These are phyloP conservation scores for Astraeus odoratus DNA, from an alignment of 768 basidiomycete species.

Conservation along the genomic window DNA sequence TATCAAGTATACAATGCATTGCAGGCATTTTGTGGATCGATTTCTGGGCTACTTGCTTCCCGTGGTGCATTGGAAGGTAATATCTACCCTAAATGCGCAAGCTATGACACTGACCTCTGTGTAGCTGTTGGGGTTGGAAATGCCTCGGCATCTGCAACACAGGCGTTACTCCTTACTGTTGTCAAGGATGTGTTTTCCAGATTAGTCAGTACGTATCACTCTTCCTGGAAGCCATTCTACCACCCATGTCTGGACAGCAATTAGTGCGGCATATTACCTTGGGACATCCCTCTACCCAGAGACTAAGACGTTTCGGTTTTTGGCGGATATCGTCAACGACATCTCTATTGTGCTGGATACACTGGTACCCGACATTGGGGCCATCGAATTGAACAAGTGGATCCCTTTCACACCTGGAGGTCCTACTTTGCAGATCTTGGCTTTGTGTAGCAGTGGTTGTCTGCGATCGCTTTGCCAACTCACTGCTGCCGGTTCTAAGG, in stretches of 20 bases:
- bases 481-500: conserved; percentile 64
- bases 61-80: too few relatives aligned
- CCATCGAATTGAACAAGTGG: conserved; percentile 19
- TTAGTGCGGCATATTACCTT: conserved; percentile 52
- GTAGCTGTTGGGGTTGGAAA: too few relatives aligned
- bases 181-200: conserved; percentile 60
- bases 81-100: too few relatives aligned
- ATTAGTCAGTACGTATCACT: conserved; percentile 44
- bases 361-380: conserved; percentile 47
- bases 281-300: conserved; percentile 64
- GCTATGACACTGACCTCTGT: too few relatives aligned
- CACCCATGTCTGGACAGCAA: conserved; percentile 36
- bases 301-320: conserved; percentile 61
- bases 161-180: conserved; percentile 59
- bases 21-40: too few relatives aligned
- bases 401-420: conserved; percentile 28
- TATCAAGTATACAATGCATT: too few relatives aligned
- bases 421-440: conserved; percentile 34
- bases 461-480: conserved; percentile 54
- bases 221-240: not conserved
- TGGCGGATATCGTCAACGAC: conserved; percentile 64
- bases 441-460: conserved; percentile 53
- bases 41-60: too few relatives aligned
- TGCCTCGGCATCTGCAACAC: conserved; percentile 39
- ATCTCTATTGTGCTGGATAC: too few relatives aligned